These are phyloP conservation scores for Diddensiella caesifluorescens DNA, from an alignment of 805 yeast species.

Conservation along the genomic window DNA sequence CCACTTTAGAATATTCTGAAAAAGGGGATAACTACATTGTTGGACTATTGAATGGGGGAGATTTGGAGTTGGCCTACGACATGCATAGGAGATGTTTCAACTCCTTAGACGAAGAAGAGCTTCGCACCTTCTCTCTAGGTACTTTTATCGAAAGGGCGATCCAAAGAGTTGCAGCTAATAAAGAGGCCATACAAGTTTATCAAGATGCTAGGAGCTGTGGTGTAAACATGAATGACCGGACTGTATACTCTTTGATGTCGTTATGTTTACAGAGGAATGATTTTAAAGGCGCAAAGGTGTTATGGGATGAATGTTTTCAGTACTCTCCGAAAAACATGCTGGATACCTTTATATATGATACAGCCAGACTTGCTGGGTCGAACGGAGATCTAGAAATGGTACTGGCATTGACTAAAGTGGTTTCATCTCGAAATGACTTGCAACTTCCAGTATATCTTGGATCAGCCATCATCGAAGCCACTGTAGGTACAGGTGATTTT, in stretches of 20 bases:
- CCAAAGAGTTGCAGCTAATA: no score
- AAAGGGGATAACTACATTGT: background rate
- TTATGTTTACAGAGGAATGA: background rate
- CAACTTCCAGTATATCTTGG: background rate
- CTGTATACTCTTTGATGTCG: no score
- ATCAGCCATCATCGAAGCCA: background rate
- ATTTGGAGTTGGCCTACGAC: no score
- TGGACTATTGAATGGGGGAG: slow-evolving; percentile 1
- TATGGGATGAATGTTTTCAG: background rate
- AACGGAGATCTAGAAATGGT: background rate
- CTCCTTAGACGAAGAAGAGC: no score
- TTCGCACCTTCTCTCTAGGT: no score
- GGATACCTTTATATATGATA: background rate
- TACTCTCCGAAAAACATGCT: background rate
- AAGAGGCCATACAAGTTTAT: no score
- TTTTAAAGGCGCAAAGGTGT: background rate
- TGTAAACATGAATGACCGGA: no score
- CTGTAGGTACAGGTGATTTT: background rate
- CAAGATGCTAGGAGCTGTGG: no score
- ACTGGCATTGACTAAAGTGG: background rate
- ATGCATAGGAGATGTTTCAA: no score
- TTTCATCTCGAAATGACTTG: background rate
- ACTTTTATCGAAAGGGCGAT: no score
- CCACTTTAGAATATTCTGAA: background rate
- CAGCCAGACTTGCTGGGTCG: background rate